Base-by-base conservation (phyloP, 106 monocot genomes). In the Chionographis japonica region DNA sequence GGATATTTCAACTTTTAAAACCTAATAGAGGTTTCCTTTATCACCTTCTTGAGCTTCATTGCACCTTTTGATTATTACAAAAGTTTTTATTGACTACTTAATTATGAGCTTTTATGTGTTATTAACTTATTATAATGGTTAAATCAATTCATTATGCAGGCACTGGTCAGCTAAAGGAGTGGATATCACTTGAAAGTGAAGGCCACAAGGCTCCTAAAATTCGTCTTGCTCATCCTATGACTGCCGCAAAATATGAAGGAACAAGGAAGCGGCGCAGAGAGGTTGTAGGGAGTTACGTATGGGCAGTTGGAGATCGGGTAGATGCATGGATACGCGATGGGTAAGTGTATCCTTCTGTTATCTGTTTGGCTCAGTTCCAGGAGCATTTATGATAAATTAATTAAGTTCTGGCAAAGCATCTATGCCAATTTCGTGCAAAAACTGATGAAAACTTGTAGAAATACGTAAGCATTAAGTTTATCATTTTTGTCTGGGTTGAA, bases 241-340 rank as follows among this genome's bases (percentile, higher is more conserved):
- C 70, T 59, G 63, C 62, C 16, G 54, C 62, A 12, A 89, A 85
- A 46, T 60, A 62, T 71, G 90, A 84, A 68, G 88, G 84, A 60
- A 80, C 87, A 67, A 87, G 79, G 70, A 98, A 98, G 62, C 66
- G 97, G 3, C 78, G 77, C 27, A 87, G 92, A 68, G 85, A 78
- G 20, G 81, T 71, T 68, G 71, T 70, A 51, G 82, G 68, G 19
- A 86, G 50, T 37, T 77, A 64, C 68, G 49, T 62, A 16, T 92
- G 86, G 86, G 70, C 35, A 53, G 76, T 90, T 77, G 97, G 92
- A 72, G 97, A 98, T 74, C 75, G 52, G 39, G 97, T 98, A 20
- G 97, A 98, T 83, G 92, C 77, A 61, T 84, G 80, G 89, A 77
- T 81, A 17, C 75, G 69, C 71, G 79, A 92, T 70, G 78, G 92